A percentile compares a stretch with the other conserved stretches of the same genome.
These are phyloP conservation scores for Cochlearia excelsa DNA, from an alignment of 345 rosid genomes.

Conservation along the genomic window DNA sequence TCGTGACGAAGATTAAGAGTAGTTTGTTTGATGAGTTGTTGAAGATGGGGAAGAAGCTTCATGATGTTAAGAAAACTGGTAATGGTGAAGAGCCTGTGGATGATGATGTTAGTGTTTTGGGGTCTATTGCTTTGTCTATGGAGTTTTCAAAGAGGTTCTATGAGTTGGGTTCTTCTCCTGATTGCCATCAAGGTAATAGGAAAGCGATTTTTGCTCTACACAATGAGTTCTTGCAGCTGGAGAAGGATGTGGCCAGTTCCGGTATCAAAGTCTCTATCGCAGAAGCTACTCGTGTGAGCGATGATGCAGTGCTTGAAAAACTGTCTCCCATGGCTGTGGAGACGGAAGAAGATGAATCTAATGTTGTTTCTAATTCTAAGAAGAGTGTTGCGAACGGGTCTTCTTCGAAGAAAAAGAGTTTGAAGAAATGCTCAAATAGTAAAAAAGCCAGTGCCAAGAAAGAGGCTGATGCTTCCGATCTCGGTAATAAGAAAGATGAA, in stretches of 20 bases:
- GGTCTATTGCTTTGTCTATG: conserved; percentile 54
- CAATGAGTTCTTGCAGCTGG: conserved; percentile 65
- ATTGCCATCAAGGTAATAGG: conserved; percentile 84
- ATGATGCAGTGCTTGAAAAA: conserved; percentile 51
- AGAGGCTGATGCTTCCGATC: conserved; percentile 21
- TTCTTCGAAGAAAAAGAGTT: conserved; percentile 32
- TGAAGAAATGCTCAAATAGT: conserved; percentile 52
- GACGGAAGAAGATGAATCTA: conserved; percentile 30
- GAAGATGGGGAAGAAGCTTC: conserved; percentile 50
- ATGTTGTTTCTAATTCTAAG: conserved; percentile 23
- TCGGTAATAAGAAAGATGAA: conserved; percentile 32
- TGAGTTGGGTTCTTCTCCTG: conserved; percentile 69
- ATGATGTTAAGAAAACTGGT: conserved; percentile 50
- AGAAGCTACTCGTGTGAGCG: conserved; percentile 29
- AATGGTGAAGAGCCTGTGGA: conserved; percentile 40
- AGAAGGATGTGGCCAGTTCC: conserved; percentile 52
- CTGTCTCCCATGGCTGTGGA: conserved; percentile 48
- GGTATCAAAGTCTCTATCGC: conserved; percentile 50
- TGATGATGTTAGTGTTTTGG: conserved; percentile 54
- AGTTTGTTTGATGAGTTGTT: conserved; percentile 63
- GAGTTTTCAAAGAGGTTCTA: conserved; percentile 60
- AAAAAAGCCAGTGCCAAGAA: conserved; percentile 47
- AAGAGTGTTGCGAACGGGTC: conserved; percentile 35
- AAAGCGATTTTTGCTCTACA: conserved; percentile 60
- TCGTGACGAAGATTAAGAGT: conserved; percentile 68